Evolutionary conservation across 176 grass and related monocot species (phyloP), one percentile per base, ranked within the genome.

Genomic region (Tillandsia leiboldiana): DNA sequence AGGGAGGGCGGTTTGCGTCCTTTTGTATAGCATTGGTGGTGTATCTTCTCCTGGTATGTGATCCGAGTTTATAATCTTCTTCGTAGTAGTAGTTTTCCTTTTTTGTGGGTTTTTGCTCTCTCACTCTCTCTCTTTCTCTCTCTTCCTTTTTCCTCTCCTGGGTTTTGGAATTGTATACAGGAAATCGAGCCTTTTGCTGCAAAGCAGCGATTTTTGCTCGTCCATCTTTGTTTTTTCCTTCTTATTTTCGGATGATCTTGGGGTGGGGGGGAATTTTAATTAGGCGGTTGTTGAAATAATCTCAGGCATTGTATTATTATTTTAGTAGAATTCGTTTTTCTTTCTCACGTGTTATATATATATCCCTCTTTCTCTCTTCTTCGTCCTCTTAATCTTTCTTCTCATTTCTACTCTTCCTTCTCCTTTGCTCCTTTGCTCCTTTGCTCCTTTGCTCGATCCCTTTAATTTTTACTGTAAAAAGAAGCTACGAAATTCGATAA

Each of bases 41-140:
- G 54, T 82, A 81, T 51, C 78, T 80, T 66, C 76, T 69, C 66
- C 74, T 90, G 84, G 79, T 87, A 90, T 87, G 94, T 92, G 77
- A 85, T 85, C 47, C 67, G 75, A 77, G 70, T 74, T 51, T 49
- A 50, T 66, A 53, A n/a, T 50, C 69, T 78, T 70, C n/a, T 12
- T 51, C 1, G 29, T 51, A 28, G 56, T 65, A 67, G 3, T 42
- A 6, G 0, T 42, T 42, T 7, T 33, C 29, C 29, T 33, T 33
- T 20, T 33, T 33, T 61, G 9, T 22, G 7, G n/a, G 22, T 23
- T 70, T 33, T 70, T 27, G 65, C 69, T 61, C 51, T 57, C 14
- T 77, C 69, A 47, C 48, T 88, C 26, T 48, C 53, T 20, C 20
- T 20, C 20, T 20, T 0, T 20, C 20, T 20, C 20, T 20, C 20